A percentile compares a stretch with the other conserved stretches of the same genome.
phyloP scores from a whole-genome alignment of 306 rosid species.

The Cyclanthera cordifolia region DNA sequence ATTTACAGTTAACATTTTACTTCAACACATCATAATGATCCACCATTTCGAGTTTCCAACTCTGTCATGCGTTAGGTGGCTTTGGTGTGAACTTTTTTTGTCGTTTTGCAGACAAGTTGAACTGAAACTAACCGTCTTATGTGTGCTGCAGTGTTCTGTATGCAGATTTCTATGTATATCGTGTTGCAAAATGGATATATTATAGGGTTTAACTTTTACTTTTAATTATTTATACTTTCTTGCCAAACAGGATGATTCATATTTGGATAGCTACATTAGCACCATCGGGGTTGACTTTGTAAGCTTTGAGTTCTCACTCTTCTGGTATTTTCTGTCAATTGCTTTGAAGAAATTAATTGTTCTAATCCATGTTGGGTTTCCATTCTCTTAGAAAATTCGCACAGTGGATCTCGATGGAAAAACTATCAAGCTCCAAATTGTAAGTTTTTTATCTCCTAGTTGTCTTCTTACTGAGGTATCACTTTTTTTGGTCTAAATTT shows the following conservation, averaged over 20 bases:
- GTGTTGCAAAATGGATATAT: constrained; percentile 3
- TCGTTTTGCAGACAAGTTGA: neutral
- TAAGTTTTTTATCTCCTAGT: constrained; percentile 22
- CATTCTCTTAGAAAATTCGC: constrained; percentile 64
- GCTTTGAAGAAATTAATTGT: constrained; percentile 1
- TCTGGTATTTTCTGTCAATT: constrained; percentile 6
- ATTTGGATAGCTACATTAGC: constrained; percentile 99
- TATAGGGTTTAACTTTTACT: neutral
- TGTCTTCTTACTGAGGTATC: neutral
- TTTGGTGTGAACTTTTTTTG: neutral
- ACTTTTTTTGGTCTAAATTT: neutral
- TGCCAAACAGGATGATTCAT: constrained; percentile 76
- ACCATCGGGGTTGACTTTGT: constrained; percentile 99
- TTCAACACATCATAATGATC: neutral
- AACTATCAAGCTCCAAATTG: constrained; percentile 91
- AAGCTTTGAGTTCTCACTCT: constrained; percentile 25
- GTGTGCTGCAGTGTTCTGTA: neutral
- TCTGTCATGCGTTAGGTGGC: neutral
- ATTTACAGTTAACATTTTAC: neutral
- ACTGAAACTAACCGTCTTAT: neutral
- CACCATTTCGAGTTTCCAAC: neutral
- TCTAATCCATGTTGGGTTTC: constrained; percentile 17
- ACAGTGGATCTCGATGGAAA: constrained; percentile 84
- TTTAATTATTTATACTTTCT: constrained; percentile 16
- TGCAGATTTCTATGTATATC: neutral